Percentiles rank a stretch among this genome's conserved stretches.
Conservation (phyloP, 768 basidiomycete genomes). For the Tricholoma sp. region DNA sequence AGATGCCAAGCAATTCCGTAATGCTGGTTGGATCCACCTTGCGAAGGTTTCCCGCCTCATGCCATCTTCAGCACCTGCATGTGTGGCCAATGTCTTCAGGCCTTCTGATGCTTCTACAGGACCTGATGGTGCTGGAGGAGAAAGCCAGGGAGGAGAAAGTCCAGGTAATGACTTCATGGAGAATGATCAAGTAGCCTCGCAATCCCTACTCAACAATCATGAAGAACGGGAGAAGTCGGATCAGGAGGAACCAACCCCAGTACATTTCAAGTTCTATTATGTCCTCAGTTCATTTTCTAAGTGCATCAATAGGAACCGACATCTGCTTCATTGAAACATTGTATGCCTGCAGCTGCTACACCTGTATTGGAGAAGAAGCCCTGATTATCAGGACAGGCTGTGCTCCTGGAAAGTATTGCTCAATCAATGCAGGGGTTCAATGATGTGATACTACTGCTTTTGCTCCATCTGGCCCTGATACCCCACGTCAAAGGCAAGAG, state of each 20-base stretch:
- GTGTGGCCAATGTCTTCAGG: slow-evolving; percentile 8
- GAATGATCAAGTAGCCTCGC: neutral
- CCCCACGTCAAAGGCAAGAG: slow-evolving; percentile 8
- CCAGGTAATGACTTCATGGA: neutral
- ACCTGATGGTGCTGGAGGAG: slow-evolving; percentile 3
- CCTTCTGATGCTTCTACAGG: slow-evolving; percentile 6
- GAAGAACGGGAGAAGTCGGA: neutral
- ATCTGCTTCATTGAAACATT: neutral
- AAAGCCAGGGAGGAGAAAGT: neutral
- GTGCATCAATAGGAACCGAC: neutral
- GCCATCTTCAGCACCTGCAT: slow-evolving; percentile 8
- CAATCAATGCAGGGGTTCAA: neutral
- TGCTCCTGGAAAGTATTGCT: neutral
- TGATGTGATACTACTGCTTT: neutral
- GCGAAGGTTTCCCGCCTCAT: slow-evolving; percentile 9
- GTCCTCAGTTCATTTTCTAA: neutral
- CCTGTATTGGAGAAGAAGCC: neutral
- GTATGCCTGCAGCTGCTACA: neutral
- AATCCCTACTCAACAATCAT: slow-evolving; percentile 1
- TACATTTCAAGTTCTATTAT: neutral
- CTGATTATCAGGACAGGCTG: neutral
- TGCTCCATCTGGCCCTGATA: slow-evolving; percentile 6
- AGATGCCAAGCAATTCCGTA: slow-evolving; percentile 16
- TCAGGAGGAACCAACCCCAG: neutral
- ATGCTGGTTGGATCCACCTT: slow-evolving; percentile 20